These are phyloP conservation scores for Corynascus novoguineensis DNA, from an alignment of 495 filamentous ascomycete genomes.

Conservation along the genomic window DNA sequence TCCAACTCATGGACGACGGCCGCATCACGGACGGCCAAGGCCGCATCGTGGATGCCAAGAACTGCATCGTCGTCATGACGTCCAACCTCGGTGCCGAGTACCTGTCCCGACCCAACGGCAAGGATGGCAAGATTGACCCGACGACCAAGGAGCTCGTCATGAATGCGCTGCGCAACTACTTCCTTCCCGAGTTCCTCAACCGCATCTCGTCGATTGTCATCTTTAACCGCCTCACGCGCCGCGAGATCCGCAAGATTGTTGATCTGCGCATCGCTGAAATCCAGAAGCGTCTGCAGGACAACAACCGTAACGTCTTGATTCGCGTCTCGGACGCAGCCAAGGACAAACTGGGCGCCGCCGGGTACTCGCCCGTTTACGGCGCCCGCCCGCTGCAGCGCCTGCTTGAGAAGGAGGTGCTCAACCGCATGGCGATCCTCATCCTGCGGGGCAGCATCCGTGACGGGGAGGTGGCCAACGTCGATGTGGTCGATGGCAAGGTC, in stretches of 20 bases:
- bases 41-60: constrained; percentile 85
- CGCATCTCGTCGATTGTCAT: constrained; percentile 93
- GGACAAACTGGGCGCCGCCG: constrained; percentile 80
- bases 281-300: constrained; percentile 75
- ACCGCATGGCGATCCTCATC: constrained; percentile 83
- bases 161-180: constrained; percentile 83
- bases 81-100: constrained; percentile 94
- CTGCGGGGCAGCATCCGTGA: constrained; percentile 78
- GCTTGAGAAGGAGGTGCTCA: constrained; percentile 94
- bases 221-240: constrained; percentile 89
- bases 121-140: constrained; percentile 80
- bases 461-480: constrained; percentile 74
- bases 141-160: constrained; percentile 85
- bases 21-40: constrained; percentile 98
- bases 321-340: constrained; percentile 73
- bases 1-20: constrained; percentile 98
- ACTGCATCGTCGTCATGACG: constrained; percentile 99
- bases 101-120: constrained; percentile 68
- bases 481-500: constrained; percentile 66
- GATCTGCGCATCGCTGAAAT: constrained; percentile 85
- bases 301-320: constrained; percentile 76
- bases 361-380: constrained; percentile 92
- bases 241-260: constrained; percentile 91
- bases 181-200: constrained; percentile 97
- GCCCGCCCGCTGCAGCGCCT: constrained; percentile 80